These are phyloP conservation scores for Nothophoma quercina DNA, from an alignment of 2,329 filamentous ascomycete species.

Conservation along the genomic window DNA sequence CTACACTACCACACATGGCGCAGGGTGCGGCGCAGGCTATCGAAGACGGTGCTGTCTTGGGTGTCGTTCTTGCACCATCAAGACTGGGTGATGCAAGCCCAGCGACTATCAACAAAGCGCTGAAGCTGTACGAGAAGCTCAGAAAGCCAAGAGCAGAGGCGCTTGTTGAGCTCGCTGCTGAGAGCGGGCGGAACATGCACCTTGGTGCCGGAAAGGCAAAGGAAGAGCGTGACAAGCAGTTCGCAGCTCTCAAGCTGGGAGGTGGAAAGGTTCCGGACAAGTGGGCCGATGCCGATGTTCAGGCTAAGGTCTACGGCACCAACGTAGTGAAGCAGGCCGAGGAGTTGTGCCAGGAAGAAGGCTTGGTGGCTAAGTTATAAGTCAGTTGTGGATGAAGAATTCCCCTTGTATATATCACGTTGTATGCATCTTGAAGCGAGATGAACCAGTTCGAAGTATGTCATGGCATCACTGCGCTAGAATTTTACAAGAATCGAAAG, in stretches of 20 bases:
- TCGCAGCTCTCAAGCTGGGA: conserved; percentile 56
- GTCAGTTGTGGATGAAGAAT: neutral
- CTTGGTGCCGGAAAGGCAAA: conserved; percentile 66
- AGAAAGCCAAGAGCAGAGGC: conserved; percentile 65
- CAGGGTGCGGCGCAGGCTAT: conserved; percentile 72
- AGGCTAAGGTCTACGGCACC: conserved; percentile 57
- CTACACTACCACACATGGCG: conserved; percentile 69
- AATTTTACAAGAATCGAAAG: too few relatives aligned
- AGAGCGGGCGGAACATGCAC: conserved; percentile 62
- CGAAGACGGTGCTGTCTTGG: conserved; percentile 67
- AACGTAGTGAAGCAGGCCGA: conserved; percentile 57
- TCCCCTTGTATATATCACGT: neutral
- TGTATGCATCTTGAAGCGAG: neutral
- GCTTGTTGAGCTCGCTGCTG: conserved; percentile 64
- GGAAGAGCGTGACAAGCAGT: conserved; percentile 64
- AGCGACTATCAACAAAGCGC: conserved; percentile 59
- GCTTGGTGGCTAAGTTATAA: conserved; percentile 22
- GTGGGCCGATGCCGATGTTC: conserved; percentile 61
- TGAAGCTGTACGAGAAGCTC: conserved; percentile 64
- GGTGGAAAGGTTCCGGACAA: conserved; percentile 58
- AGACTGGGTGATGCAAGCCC: conserved; percentile 54
- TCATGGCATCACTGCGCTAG: neutral
- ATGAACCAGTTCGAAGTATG: neutral
- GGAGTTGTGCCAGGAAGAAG: conserved; percentile 51
- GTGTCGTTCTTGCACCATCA: conserved; percentile 58